Conservation (phyloP, 345 rosid species). For the Eucalyptus sp. region DNA sequence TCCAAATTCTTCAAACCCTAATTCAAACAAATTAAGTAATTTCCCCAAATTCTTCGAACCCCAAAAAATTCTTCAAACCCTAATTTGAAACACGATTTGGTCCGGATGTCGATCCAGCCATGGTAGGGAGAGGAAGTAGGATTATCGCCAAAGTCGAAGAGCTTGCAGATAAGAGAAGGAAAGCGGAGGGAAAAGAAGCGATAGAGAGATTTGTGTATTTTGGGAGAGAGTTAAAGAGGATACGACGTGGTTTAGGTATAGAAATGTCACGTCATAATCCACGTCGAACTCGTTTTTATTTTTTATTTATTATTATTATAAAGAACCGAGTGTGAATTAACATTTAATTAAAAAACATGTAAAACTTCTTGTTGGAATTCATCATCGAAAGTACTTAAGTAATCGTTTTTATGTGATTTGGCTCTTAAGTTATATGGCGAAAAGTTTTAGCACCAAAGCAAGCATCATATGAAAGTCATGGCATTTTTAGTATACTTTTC, state of each 20-base stretch:
- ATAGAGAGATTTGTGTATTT: background rate
- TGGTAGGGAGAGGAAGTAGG: background rate
- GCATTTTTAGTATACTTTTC: background rate
- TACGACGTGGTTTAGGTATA: background rate
- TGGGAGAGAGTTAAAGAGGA: background rate
- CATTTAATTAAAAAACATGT: background rate
- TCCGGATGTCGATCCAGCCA: background rate
- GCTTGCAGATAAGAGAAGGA: background rate
- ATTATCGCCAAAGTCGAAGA: background rate
- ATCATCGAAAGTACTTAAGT: too few relatives aligned
- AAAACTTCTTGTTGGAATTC: background rate
- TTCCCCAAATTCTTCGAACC: background rate
- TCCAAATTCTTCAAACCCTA: background rate
- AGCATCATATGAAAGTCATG: background rate
- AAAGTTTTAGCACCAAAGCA: too few relatives aligned
- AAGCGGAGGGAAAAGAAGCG: background rate
- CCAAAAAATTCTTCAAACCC: background rate
- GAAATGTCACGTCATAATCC: background rate
- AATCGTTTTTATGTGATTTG: background rate
- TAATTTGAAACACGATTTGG: background rate
- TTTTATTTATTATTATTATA: too few relatives aligned
- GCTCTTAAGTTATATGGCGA: fast-evolving
- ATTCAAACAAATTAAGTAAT: background rate
- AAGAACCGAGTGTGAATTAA: background rate
- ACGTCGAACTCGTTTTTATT: background rate